These are phyloP conservation scores for Trametes elegans DNA, from an alignment of 768 basidiomycete species.

Conservation along the genomic window DNA sequence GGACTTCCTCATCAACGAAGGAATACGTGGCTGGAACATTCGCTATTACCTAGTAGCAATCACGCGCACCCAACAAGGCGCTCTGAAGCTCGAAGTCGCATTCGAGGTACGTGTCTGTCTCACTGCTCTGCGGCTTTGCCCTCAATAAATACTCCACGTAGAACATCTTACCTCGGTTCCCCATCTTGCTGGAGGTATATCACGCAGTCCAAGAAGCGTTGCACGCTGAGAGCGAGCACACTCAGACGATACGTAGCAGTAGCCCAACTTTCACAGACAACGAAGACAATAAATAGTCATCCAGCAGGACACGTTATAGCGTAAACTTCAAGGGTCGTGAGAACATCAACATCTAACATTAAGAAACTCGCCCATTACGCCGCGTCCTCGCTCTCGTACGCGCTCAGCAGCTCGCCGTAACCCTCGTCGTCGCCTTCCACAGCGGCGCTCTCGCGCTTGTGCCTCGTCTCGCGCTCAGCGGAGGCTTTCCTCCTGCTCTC, in stretches of 20 bases:
- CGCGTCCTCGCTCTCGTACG: conserved; percentile 75
- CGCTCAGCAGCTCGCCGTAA: conserved; percentile 74
- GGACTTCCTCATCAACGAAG: conserved; percentile 75
- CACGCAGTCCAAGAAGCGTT: conserved; percentile 53
- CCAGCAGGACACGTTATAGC: neutral
- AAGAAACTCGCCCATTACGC: neutral
- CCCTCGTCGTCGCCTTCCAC: conserved; percentile 77
- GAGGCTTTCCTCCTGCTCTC: conserved; percentile 43
- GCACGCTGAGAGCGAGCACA: conserved; percentile 19
- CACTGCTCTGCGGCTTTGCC: neutral
- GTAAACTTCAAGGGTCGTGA: neutral
- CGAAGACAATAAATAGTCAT: conserved; percentile 14
- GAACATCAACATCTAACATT: neutral
- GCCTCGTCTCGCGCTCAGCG: conserved; percentile 36
- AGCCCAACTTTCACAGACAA: conserved; percentile 5
- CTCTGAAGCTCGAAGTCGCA: conserved; percentile 47
- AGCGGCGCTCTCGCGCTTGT: conserved; percentile 57
- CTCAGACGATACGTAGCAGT: conserved; percentile 7
- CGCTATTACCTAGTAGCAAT: conserved; percentile 63
- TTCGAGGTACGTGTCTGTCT: conserved; percentile 51
- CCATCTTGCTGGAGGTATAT: conserved; percentile 59
- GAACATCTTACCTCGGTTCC: conserved; percentile 65
- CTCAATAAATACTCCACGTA: conserved; percentile 27
- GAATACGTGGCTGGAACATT: conserved; percentile 67
- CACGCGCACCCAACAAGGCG: conserved; percentile 30